Percentiles rank a stretch among this genome's conserved stretches.
phyloP scores from a whole-genome alignment of 1,284 basidiomycete genomes.

The Bondarzewia mesenterica region DNA sequence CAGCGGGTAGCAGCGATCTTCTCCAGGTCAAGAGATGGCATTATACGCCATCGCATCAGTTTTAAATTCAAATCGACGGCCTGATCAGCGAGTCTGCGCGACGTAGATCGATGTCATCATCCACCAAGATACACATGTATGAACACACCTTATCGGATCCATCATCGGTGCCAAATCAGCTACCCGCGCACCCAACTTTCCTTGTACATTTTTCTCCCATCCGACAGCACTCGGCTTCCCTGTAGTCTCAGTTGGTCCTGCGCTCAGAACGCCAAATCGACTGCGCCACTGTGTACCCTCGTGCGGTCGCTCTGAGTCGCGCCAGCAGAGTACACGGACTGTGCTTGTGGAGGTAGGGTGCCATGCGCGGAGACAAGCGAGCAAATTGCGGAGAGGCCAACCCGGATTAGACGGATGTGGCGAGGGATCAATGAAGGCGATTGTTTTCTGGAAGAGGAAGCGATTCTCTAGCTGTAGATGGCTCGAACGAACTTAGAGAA shows the following conservation, averaged over 20 bases:
- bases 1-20: constrained; percentile 77
- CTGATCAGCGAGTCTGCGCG: constrained; percentile 77
- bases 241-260: constrained; percentile 22
- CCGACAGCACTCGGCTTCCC: constrained; percentile 64
- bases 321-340: constrained; percentile 71
- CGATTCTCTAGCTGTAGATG: background rate
- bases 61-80: constrained; percentile 97
- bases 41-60: constrained; percentile 96
- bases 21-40: constrained; percentile 85
- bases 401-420: constrained; percentile 73
- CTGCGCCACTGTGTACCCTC: constrained; percentile 46
- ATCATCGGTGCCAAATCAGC: constrained; percentile 94
- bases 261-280: constrained; percentile 45
- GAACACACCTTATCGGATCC: constrained; percentile 70
- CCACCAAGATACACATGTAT: background rate
- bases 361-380: constrained; percentile 66
- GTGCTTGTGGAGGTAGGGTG: constrained; percentile 40
- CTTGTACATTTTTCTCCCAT: constrained; percentile 88
- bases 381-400: constrained; percentile 91
- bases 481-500: background rate
- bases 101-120: background rate
- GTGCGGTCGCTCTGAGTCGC: constrained; percentile 46
- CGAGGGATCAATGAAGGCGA: constrained; percentile 87
- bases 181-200: constrained; percentile 81
- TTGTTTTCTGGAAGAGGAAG: constrained; percentile 35